Evolutionary conservation across 2,329 filamentous ascomycete genomes (phyloP), one percentile per base, ranked within the genome.

Genomic region (Beauveria asiatica): DNA sequence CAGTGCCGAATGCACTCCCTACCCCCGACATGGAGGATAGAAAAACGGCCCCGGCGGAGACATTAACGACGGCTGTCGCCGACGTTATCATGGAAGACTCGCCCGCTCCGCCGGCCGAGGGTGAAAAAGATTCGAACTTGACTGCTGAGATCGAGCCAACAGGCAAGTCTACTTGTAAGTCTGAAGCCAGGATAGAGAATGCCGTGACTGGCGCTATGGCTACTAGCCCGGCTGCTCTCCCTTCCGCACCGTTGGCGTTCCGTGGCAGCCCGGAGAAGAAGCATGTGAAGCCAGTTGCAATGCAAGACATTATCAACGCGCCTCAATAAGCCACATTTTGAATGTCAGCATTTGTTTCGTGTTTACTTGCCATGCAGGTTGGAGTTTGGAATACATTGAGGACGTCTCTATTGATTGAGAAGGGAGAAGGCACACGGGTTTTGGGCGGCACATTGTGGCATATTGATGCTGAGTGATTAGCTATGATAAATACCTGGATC

Each of bases 211-310:
- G 60, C 61, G 51, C 59, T 46, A 19, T 61, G 64, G 68, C 69
- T 10, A 66, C 68, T 21, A 74, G 72, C 4, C 66, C 72, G 13
- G 67, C 68, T 10, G 64, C 70, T 8, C 69, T 73, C 41, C 69
- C 73, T 55, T 68, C 76, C 27, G 79, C 78, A 16, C 72, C 80
- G 33, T 70, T 86, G 66, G 82, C 83, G 66, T 83, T 83, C 73
- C 80, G 83, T 67, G 80, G 81, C 64, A 86, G 83, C 67, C 83
- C 83, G 25, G 84, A 86, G 68, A 85, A 85, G 73, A 67, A 74
- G 55, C 73, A 75, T 57, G 67, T 68, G 51, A 65, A 73, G 39
- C 67, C 70, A 9, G 66, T 62, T 25, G 64, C 67, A 21, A 65
- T 70, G 45, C 65, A 71, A 39, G 67, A 72, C 62, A 68, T 30